These are phyloP conservation scores for Platanthera zijinensis DNA, from an alignment of 106 monocot species.

Conservation along the genomic window DNA sequence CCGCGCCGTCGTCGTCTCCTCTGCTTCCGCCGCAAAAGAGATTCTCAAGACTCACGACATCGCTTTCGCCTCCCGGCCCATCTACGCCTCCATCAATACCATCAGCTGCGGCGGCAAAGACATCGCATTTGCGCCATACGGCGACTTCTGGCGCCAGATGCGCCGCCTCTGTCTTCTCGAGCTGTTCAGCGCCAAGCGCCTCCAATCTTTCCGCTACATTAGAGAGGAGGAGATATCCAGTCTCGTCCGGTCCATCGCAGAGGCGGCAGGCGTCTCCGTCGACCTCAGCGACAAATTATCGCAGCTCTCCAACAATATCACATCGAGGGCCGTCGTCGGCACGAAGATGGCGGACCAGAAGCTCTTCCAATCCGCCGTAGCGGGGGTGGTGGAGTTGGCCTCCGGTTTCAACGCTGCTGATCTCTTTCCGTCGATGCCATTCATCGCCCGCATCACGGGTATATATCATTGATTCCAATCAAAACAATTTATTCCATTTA, in stretches of 20 bases:
- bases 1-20: constrained; percentile 12
- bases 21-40: constrained; percentile 15
- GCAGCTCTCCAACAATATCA: constrained; percentile 14
- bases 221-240: constrained; percentile 21
- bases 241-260: constrained; percentile 14
- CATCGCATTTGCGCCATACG: background rate
- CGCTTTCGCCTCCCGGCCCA: constrained; percentile 13
- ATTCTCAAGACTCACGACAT: constrained; percentile 22
- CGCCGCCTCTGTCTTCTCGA: constrained; percentile 31
- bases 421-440: constrained; percentile 23
- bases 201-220: constrained; percentile 22
- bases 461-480: too few relatives aligned
- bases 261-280: background rate
- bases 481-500: too few relatives aligned
- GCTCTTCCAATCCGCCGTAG: constrained; percentile 6
- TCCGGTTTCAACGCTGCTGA: constrained; percentile 18
- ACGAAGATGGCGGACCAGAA: constrained; percentile 6
- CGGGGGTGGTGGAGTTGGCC: background rate
- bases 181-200: constrained; percentile 26
- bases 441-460: constrained; percentile 14
- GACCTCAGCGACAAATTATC: constrained; percentile 18
- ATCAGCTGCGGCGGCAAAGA: constrained; percentile 8
- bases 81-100: background rate
- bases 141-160: constrained; percentile 14
- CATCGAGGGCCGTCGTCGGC: constrained; percentile 21